Evolutionary conservation across 495 filamentous ascomycete genomes (phyloP).

Genomic region (Extremus antarcticus): DNA sequence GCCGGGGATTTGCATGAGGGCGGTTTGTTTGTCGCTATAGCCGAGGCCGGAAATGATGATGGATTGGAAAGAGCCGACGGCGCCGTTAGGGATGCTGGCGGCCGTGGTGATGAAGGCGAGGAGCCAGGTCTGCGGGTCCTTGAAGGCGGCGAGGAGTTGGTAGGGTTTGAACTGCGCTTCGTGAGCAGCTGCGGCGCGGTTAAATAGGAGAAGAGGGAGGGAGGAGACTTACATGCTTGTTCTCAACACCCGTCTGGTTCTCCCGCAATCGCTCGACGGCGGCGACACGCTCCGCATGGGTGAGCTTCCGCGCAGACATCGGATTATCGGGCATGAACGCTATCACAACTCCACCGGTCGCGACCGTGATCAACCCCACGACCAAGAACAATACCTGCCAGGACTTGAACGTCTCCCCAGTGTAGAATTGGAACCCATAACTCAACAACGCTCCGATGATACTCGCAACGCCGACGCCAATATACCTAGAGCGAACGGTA

Average conservation of each 20-base stretch:
- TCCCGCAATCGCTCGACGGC: conserved; percentile 16
- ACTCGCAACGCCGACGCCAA: conserved; percentile 7
- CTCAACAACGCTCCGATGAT: conserved; percentile 9
- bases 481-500: too few species aligned
- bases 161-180: conserved; percentile 13
- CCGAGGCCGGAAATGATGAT: conserved; percentile 19
- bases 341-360: conserved; percentile 36
- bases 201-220: neutral
- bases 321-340: conserved; percentile 23
- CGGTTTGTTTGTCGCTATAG: conserved; percentile 5
- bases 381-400: conserved; percentile 16
- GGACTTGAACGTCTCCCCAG: conserved; percentile 1
- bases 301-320: conserved; percentile 17
- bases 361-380: conserved; percentile 38
- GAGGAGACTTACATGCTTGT: conserved; percentile 3
- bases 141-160: conserved; percentile 8
- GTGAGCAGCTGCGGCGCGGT: neutral
- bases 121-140: conserved; percentile 18
- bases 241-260: conserved; percentile 21
- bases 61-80: conserved; percentile 13
- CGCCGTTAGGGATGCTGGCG: conserved; percentile 10
- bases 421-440: conserved; percentile 18
- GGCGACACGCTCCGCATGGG: conserved; percentile 9
- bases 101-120: conserved; percentile 21
- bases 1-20: conserved; percentile 16